Evolutionary conservation across 2,329 filamentous ascomycete species (phyloP).

Genomic region (Apiospora sp.): DNA sequence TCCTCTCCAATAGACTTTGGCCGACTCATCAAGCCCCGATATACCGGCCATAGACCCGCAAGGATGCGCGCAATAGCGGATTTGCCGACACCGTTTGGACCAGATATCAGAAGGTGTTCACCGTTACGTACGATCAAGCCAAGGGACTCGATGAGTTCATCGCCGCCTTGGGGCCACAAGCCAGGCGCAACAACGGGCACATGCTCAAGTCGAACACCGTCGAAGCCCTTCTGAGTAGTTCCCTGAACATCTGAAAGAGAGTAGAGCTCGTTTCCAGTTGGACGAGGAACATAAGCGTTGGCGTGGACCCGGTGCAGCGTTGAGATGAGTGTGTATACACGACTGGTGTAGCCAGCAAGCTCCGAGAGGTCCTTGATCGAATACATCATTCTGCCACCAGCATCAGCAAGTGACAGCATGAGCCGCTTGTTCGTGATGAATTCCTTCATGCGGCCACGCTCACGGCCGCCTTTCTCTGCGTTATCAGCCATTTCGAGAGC

Average conservation of each 20-base stretch:
- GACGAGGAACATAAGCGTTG: slow-evolving; percentile 80
- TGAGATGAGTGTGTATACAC: slow-evolving; percentile 94
- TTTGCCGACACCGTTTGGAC: slow-evolving; percentile 94
- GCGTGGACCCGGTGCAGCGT: slow-evolving; percentile 94
- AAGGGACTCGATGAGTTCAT: slow-evolving; percentile 87
- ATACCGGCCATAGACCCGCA: slow-evolving; percentile 92
- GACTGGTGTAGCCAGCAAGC: slow-evolving; percentile 92
- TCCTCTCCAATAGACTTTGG: slow-evolving; percentile 83
- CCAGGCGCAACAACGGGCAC: slow-evolving; percentile 91
- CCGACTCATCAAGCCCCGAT: slow-evolving; percentile 88
- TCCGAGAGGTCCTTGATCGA: slow-evolving; percentile 98
- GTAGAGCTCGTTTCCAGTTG: slow-evolving; percentile 77
- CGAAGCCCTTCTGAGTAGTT: slow-evolving; percentile 92
- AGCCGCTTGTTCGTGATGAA: slow-evolving; percentile 99
- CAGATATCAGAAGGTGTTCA: slow-evolving; percentile 93
- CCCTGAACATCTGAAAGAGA: slow-evolving; percentile 92
- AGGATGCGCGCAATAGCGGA: slow-evolving; percentile 86
- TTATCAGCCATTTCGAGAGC: slow-evolving; percentile 69
- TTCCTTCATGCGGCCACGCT: slow-evolving; percentile 92
- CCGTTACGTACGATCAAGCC: slow-evolving; percentile 89
- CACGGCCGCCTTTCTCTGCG: slow-evolving; percentile 64
- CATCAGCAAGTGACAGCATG: slow-evolving; percentile 96
- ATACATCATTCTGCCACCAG: slow-evolving; percentile 99
- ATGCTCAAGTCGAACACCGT: slow-evolving; percentile 90
- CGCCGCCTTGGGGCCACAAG: slow-evolving; percentile 88